phyloP scores from a whole-genome alignment of 805 yeast species.

The Pichia exigua region DNA sequence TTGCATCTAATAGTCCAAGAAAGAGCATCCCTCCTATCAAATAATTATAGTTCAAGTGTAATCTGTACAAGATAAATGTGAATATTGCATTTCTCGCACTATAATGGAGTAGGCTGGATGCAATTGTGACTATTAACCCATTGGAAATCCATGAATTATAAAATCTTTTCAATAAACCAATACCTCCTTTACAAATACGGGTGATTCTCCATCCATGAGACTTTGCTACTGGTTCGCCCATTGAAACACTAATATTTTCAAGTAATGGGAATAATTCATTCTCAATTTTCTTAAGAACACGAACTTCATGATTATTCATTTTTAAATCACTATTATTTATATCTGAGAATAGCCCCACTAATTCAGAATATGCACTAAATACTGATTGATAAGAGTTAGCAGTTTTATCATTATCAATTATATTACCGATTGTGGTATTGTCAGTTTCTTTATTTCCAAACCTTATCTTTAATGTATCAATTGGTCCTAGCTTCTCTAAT shows the following conservation, averaged over 20 bases:
- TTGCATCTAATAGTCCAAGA: background rate
- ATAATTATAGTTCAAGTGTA: background rate
- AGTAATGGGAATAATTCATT: background rate
- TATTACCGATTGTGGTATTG: background rate
- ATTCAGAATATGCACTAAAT: background rate
- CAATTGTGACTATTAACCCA: background rate
- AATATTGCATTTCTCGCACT: background rate
- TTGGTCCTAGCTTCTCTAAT: background rate
- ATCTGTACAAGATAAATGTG: background rate
- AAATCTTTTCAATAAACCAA: background rate
- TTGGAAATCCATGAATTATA: background rate
- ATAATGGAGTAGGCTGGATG: background rate
- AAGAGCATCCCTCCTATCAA: background rate
- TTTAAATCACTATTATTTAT: background rate
- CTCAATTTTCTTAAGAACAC: background rate
- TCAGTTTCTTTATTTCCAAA: background rate
- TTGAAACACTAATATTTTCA: background rate
- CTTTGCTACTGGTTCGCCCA: background rate
- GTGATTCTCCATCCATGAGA: background rate
- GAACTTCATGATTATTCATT: background rate
- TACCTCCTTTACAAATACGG: background rate
- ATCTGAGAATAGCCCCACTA: background rate
- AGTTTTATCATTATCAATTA: no score
- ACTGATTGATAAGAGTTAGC: background rate
- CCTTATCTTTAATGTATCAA: background rate